A percentile compares a stretch with the other conserved stretches of the same genome.
phyloP scores from a whole-genome alignment of 306 rosid genomes.

The Gastrolobium bilobum region DNA sequence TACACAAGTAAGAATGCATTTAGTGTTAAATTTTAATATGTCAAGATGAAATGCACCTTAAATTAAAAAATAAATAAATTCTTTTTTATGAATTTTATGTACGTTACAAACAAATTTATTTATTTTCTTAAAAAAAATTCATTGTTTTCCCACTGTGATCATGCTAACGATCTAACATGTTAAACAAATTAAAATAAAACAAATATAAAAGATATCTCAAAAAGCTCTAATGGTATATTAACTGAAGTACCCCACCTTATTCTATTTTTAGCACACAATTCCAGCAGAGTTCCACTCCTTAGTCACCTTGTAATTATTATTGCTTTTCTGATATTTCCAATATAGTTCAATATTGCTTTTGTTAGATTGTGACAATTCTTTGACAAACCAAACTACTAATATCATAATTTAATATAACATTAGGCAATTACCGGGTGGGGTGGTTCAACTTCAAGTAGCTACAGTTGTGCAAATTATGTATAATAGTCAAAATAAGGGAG shows the following conservation, averaged over 20 bases:
- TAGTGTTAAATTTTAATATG: background rate
- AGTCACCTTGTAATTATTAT: background rate
- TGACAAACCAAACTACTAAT: background rate
- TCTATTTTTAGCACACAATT: background rate
- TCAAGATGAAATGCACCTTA: background rate
- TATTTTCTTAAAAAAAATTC: too few relatives aligned
- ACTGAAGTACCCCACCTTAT: conserved; percentile 33
- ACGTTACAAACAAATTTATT: background rate
- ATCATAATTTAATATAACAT: background rate
- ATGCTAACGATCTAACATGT: background rate
- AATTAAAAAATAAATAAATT: background rate
- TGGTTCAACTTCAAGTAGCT: background rate
- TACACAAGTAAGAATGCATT: background rate
- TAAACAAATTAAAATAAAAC: background rate
- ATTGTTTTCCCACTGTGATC: background rate
- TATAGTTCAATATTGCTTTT: background rate
- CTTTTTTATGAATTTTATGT: background rate
- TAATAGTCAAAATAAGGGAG: conserved; percentile 32
- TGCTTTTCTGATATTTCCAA: background rate
- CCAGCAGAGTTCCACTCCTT: conserved; percentile 27
- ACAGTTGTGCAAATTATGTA: background rate
- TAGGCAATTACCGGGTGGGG: conserved; percentile 3
- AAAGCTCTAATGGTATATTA: background rate
- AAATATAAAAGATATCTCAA: background rate
- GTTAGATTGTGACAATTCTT: background rate